Evolutionary conservation across 2,329 filamentous ascomycete species (phyloP).

Genomic region (Knoxdaviesia capensis): DNA sequence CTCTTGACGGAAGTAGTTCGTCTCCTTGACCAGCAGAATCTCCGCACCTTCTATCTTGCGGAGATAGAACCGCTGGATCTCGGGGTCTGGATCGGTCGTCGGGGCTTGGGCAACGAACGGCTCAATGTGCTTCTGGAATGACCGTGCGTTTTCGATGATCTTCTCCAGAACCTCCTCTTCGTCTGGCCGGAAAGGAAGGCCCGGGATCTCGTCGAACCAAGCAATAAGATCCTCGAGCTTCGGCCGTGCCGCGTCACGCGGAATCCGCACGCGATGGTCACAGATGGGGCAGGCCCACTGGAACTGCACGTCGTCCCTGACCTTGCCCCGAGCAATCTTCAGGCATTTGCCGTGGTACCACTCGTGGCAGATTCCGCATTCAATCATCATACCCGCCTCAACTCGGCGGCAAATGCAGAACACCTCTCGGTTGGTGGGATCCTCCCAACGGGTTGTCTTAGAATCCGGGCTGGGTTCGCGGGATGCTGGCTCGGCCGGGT

Average conservation of each 20-base stretch:
- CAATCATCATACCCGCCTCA: conserved; percentile 98
- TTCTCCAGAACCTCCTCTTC: conserved; percentile 74
- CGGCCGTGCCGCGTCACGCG: conserved; percentile 82
- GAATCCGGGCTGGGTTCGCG: conserved; percentile 48
- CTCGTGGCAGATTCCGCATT: conserved; percentile 94
- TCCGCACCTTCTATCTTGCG: conserved; percentile 96
- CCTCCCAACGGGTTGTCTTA: conserved; percentile 33
- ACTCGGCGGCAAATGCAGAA: conserved; percentile 91
- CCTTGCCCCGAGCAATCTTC: conserved; percentile 91
- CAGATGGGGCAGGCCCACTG: conserved; percentile 89
- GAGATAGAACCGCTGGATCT: conserved; percentile 66
- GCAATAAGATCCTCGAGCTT: conserved; percentile 76
- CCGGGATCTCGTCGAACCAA: conserved; percentile 67
- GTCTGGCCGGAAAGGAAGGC: conserved; percentile 82
- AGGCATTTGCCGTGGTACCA: conserved; percentile 99
- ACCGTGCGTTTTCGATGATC: conserved; percentile 69
- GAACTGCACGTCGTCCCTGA: conserved; percentile 84
- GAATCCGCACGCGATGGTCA: conserved; percentile 92
- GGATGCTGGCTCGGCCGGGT: conserved; percentile 81
- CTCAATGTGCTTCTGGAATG: conserved; percentile 66
- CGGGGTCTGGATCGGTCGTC: conserved; percentile 18
- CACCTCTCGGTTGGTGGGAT: conserved; percentile 52
- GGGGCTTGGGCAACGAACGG: conserved; percentile 74
- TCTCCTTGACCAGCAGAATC: conserved; percentile 76
- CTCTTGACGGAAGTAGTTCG: conserved; percentile 94